Evolutionary conservation across 768 basidiomycete species (phyloP).

Genomic region (Panus rudis): DNA sequence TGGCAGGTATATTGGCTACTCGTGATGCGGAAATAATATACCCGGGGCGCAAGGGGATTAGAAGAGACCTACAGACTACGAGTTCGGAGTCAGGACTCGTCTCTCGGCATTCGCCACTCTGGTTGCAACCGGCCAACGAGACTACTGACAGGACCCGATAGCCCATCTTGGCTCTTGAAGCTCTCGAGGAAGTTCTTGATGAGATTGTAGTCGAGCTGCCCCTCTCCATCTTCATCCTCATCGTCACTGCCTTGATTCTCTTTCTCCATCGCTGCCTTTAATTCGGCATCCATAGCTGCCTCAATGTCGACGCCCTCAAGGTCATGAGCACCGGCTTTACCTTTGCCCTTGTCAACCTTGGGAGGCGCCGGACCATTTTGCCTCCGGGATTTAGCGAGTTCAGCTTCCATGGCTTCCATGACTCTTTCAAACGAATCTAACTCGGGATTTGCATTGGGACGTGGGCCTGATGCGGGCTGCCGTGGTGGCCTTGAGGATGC

Average conservation of each 20-base stretch:
- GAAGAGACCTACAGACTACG: too few relatives aligned
- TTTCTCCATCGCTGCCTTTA: slow-evolving; percentile 32
- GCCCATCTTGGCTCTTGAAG: slow-evolving; percentile 85
- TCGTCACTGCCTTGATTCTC: slow-evolving; percentile 47
- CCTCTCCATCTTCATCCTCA: slow-evolving; percentile 37
- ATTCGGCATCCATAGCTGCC: slow-evolving; percentile 84
- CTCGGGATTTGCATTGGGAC: slow-evolving; percentile 51
- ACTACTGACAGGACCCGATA: slow-evolving; percentile 88
- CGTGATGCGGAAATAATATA: too few relatives aligned
- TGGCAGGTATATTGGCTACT: too few relatives aligned
- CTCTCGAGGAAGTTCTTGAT: slow-evolving; percentile 98
- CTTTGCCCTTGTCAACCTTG: slow-evolving; percentile 36
- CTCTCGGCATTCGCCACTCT: slow-evolving; percentile 68
- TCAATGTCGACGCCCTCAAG: slow-evolving; percentile 59
- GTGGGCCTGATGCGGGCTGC: slow-evolving; percentile 27
- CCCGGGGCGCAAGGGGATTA: too few relatives aligned
- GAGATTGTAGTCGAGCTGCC: slow-evolving; percentile 74
- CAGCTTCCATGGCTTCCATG: slow-evolving; percentile 92
- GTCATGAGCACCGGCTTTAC: slow-evolving; percentile 28
- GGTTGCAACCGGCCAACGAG: slow-evolving; percentile 79
- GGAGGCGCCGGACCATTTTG: slow-evolving; percentile 20
- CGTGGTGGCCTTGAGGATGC: not conserved
- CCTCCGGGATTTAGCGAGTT: slow-evolving; percentile 55
- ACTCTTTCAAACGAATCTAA: slow-evolving; percentile 92
- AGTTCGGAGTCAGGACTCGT: too few relatives aligned